phyloP scores from a whole-genome alignment of 192 early-diverging fungal genomes.

The Podila epicladia region DNA sequence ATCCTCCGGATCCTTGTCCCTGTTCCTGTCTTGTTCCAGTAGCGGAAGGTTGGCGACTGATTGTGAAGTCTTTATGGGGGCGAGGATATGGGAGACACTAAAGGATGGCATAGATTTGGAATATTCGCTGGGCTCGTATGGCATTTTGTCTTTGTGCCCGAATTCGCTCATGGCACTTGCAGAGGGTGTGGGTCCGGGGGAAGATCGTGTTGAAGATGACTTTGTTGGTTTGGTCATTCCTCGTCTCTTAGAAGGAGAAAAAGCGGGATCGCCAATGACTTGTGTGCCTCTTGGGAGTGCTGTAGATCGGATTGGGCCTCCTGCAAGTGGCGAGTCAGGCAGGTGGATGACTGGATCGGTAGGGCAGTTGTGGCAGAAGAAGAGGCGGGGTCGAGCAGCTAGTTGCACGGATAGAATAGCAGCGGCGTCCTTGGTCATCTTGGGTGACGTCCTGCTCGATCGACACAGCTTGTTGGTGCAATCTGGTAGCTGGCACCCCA shows the following conservation, averaged over 20 bases:
- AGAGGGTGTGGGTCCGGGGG: constrained; percentile 11
- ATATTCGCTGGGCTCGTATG: constrained; percentile 38
- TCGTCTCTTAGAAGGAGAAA: not conserved
- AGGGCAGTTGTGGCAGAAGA: constrained; percentile 34
- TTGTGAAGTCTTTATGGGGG: constrained; percentile 5
- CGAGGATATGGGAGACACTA: constrained; percentile 8
- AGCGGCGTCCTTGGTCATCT: constrained; percentile 46
- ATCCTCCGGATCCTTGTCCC: not conserved
- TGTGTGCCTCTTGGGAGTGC: not conserved
- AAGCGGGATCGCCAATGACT: constrained; percentile 4
- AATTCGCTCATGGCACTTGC: constrained; percentile 16
- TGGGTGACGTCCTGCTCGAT: constrained; percentile 25
- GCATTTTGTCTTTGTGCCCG: constrained; percentile 8
- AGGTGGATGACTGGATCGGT: constrained; percentile 13
- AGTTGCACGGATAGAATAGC: constrained; percentile 43
- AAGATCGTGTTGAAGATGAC: constrained; percentile 2
- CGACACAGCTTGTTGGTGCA: constrained; percentile 37
- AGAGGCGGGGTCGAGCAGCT: constrained; percentile 34
- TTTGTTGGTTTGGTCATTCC: not conserved
- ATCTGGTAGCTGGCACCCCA: constrained; percentile 20
- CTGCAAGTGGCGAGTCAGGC: constrained; percentile 25
- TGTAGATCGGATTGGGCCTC: not conserved
- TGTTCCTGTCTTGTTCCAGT: not conserved
- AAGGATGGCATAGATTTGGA: constrained; percentile 42
- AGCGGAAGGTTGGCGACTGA: not conserved